Base-by-base conservation (phyloP, 2,329 filamentous ascomycete species). In the Ascochyta pisi region DNA sequence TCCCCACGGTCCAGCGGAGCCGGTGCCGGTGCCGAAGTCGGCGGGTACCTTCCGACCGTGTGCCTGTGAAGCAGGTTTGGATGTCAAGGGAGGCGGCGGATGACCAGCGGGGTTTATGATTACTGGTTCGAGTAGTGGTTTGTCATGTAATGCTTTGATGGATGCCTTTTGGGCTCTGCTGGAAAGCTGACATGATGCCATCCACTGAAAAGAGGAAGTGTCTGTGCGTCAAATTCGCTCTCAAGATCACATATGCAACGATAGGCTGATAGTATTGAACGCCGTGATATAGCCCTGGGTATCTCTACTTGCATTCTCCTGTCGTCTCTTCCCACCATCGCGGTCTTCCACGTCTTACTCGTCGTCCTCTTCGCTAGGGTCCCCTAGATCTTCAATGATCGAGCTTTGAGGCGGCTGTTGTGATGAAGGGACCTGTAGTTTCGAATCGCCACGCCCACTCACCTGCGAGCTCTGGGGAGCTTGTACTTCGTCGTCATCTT, bases 361-460 rank as follows among this genome's bases (percentile, higher is more conserved):
- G 4, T 46, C 37, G 3, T 56, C 38, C 2, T 58, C 62, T 10
- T 62, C 64, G 42, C 62, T 64, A 34, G 62, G 62, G 50, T 64
- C 61, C 19, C 63, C 65, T 34, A 69, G 27, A 46, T 67, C 65
- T 35, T 69, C 58, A 27, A 66, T 49, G 13, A 63, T 60, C 19
- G 61, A 67, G 31, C 60, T 64, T 23, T 48, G 33, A 5, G 62
- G 58, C 27, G 57, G 62, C 37, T 61, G 54, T 24, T 64, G 64
- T 19, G 33, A 16, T 2, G 38, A 26, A n/a, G 47, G 40, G 3
- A 47, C 54, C 15, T 55, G 56, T n/a, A 55, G 34, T 15, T 27
- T 35, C 19, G 49, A 55, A 19, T 45, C 33, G n/a, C 16, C 40
- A 26, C 12, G 34, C 6, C 39, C 26, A 8, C 16, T 24, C n/a